phyloP scores from a whole-genome alignment of 2,329 filamentous ascomycete genomes.

The Monosporascus ibericus region DNA sequence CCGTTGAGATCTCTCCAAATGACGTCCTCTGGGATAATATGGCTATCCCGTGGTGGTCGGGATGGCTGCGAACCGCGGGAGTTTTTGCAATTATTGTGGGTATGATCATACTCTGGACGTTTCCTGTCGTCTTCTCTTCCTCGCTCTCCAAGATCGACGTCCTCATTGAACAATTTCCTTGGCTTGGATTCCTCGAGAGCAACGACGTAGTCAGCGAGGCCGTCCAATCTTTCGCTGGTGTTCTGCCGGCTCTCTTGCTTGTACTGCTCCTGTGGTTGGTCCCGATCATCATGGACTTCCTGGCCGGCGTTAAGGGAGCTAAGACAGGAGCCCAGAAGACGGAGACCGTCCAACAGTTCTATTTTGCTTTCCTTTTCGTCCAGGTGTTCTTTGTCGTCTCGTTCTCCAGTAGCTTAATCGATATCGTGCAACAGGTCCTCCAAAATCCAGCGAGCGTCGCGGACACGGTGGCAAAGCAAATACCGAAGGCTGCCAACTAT shows the following conservation, averaged over 20 bases:
- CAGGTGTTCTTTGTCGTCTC: constrained; percentile 93
- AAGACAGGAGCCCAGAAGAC: constrained; percentile 76
- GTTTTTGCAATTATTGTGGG: constrained; percentile 61
- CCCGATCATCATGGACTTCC: constrained; percentile 68
- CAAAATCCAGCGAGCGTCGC: constrained; percentile 62
- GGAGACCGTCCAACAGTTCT: constrained; percentile 84
- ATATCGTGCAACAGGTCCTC: constrained; percentile 52
- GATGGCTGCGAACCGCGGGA: constrained; percentile 65
- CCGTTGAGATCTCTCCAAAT: constrained; percentile 87
- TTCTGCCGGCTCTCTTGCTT: constrained; percentile 73
- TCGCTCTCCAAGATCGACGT: constrained; percentile 70
- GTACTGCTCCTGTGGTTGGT: constrained; percentile 74
- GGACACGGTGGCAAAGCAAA: constrained; percentile 64
- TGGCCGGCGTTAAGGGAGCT: constrained; percentile 69
- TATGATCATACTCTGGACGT: constrained; percentile 83
- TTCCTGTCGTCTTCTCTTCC: constrained; percentile 85
- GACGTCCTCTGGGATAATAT: constrained; percentile 98
- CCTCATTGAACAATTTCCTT: constrained; percentile 58
- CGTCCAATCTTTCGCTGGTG: constrained; percentile 66
- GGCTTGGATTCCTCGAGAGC: constrained; percentile 63
- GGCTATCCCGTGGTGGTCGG: constrained; percentile 90
- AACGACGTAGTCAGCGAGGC: constrained; percentile 57
- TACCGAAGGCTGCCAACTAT: constrained; percentile 87
- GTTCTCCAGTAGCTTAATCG: constrained; percentile 64
- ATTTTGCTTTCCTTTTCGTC: constrained; percentile 90